A percentile compares a stretch with the other conserved stretches of the same genome.
Evolutionary conservation across 1,284 basidiomycete species (phyloP).

Genomic region (Ganoderma lucidum): DNA sequence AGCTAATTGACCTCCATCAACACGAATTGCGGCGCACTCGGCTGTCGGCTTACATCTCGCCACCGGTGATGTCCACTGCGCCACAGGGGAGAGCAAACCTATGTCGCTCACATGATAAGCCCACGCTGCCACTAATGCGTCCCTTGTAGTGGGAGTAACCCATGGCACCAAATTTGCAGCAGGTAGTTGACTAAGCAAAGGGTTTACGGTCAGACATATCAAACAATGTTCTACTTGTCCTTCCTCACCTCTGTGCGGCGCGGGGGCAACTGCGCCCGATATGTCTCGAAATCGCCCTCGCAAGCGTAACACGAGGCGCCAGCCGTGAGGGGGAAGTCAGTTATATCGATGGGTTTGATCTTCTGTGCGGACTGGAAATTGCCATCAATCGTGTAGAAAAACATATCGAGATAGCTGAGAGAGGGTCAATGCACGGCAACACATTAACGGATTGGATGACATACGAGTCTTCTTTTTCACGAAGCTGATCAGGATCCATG

Average conservation of each 20-base stretch:
- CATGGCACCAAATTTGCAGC: constrained; percentile 18
- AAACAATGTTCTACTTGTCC: background rate
- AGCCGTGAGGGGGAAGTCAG: constrained; percentile 18
- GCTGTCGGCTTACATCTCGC: constrained; percentile 7
- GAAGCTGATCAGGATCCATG: constrained; percentile 24
- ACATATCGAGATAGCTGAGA: constrained; percentile 21
- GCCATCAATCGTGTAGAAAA: constrained; percentile 18
- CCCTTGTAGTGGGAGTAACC: constrained; percentile 15
- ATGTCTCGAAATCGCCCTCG: constrained; percentile 14
- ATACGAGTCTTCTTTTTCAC: background rate
- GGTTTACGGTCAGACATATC: background rate
- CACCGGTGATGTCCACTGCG: constrained; percentile 4
- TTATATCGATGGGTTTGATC: constrained; percentile 21
- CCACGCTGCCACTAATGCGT: constrained; percentile 6
- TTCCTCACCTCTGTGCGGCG: background rate
- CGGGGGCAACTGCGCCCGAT: background rate
- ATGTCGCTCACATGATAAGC: constrained; percentile 11
- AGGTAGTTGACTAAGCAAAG: background rate
- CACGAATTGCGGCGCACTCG: too few relatives aligned
- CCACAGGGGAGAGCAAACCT: constrained; percentile 13
- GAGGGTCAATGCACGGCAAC: background rate
- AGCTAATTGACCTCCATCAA: background rate
- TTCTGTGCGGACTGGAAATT: constrained; percentile 28
- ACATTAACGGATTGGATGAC: background rate
- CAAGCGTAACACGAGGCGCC: constrained; percentile 14